Conservation (phyloP, 2,329 filamentous ascomycete genomes). For the Pyrenophora tritici-repentis region DNA sequence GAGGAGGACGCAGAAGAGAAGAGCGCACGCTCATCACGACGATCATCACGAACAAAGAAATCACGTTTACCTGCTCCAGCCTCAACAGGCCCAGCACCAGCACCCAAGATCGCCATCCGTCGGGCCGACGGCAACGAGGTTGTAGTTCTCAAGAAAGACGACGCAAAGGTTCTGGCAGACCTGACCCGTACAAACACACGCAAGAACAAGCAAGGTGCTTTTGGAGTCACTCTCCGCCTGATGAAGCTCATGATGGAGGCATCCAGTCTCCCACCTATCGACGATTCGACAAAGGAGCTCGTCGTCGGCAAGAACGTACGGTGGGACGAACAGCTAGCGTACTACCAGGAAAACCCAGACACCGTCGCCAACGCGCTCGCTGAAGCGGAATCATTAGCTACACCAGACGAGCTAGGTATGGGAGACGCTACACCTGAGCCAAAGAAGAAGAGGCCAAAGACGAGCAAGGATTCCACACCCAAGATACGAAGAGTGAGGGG, state of each 20-base stretch:
- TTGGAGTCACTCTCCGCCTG: conserved; percentile 52
- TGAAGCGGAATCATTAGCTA: conserved; percentile 38
- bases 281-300: conserved; percentile 20
- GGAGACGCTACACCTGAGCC: conserved; percentile 25
- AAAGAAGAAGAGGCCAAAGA: conserved; percentile 26
- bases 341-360: conserved; percentile 50
- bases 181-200: conserved; percentile 55
- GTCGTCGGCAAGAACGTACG: conserved; percentile 45
- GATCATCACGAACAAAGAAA: conserved; percentile 43
- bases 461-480: conserved; percentile 36
- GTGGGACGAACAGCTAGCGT: conserved; percentile 55
- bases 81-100: conserved; percentile 21
- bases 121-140: conserved; percentile 49
- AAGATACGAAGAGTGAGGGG: conserved; percentile 39
- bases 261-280: conserved; percentile 18
- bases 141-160: conserved; percentile 54
- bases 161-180: conserved; percentile 55
- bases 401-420: conserved; percentile 40
- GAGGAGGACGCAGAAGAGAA: conserved; percentile 27
- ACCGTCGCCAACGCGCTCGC: conserved; percentile 32
- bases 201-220: conserved; percentile 55
- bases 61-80: conserved; percentile 42
- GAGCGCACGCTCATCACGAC: conserved; percentile 29
- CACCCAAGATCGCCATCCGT: conserved; percentile 53
- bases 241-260: conserved; percentile 48